Evolutionary conservation across 164 flowering plant species (phyloP), one percentile per base, ranked within the genome.

Genomic region (Umbilicus rupestris): DNA sequence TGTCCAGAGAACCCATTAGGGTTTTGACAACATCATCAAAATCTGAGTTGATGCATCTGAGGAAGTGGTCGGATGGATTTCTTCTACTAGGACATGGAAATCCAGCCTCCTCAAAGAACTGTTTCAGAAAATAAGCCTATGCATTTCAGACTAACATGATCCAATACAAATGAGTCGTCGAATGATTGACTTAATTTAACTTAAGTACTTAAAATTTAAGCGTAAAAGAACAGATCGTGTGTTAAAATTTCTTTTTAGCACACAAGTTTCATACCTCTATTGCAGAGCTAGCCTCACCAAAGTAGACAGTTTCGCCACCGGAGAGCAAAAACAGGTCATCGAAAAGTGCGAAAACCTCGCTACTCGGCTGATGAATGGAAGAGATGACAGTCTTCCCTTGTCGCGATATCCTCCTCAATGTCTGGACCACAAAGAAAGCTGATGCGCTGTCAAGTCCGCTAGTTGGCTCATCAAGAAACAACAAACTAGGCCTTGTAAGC

Each of bases 291-390:
- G 67, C 66, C 30, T 67, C 62, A 7, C 96, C 93, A 73, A 84
- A 87, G 52, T 87, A 87, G 3, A 89, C 75, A 2, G 82, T 78
- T 68, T 76, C 79, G 0, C 96, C 96, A 11, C 70, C 63, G 1
- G 96, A 85, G 6, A 89, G 80, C 11, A 89, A 79, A 42, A 80
- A 79, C 20, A 87, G 78, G 63, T 78, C 77, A 67, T 89, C 68
- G 72, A 89, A 83, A 11, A 87, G 81, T 10, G 73, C 74, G 66
- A 85, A 88, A 14, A 87, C 84, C 71, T 86, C 83, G 46, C 80
- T 78, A 62, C 86, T 85, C 0, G 96, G 96, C 68, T 89, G 96
- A 70, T 89, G 96, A 65, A 89, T 79, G 44, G 96, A 79, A 29
- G 81, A 79, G 3, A 89, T 31, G 26, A 89, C 78, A 11, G 82